Conservation (phyloP, 1,284 basidiomycete genomes). For the Porphyrellus sp. region DNA sequence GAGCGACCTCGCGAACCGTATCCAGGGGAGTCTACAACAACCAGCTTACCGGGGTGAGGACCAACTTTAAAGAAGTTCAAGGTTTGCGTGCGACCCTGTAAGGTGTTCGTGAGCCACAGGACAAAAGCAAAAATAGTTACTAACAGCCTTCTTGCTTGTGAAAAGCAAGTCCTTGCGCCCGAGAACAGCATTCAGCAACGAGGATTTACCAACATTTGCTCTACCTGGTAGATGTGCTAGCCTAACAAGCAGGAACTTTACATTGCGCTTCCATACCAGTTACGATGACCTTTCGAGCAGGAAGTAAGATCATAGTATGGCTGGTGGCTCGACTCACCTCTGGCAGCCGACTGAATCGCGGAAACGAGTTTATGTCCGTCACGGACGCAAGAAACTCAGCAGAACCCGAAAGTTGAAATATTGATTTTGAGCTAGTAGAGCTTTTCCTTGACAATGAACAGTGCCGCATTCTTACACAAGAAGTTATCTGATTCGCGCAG, state of each 20-base stretch:
- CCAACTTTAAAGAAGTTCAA: slow-evolving; percentile 72
- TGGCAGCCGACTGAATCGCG: slow-evolving; percentile 45
- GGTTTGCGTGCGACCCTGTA: slow-evolving; percentile 63
- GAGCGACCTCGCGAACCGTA: slow-evolving; percentile 69
- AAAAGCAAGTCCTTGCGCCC: slow-evolving; percentile 54
- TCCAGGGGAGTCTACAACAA: slow-evolving; percentile 75
- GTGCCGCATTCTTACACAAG: neutral
- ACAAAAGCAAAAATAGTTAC: slow-evolving; percentile 20
- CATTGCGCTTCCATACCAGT: slow-evolving; percentile 39
- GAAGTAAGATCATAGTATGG: neutral
- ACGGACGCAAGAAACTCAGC: slow-evolving; percentile 49
- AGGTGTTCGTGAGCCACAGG: neutral
- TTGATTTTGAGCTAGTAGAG: slow-evolving; percentile 15
- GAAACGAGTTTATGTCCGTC: slow-evolving; percentile 39
- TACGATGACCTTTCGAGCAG: slow-evolving; percentile 45
- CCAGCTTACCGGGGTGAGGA: slow-evolving; percentile 48
- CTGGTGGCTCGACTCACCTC: slow-evolving; percentile 40
- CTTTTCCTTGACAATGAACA: slow-evolving; percentile 7
- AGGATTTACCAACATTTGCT: slow-evolving; percentile 73
- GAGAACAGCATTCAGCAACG: slow-evolving; percentile 65
- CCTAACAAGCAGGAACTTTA: neutral
- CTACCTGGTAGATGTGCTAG: slow-evolving; percentile 36
- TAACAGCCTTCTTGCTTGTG: slow-evolving; percentile 65
- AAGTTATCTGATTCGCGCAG: neutral
- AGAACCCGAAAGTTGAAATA: slow-evolving; percentile 38